Conservation (phyloP, 345 rosid genomes). For the Syzygium grande region DNA sequence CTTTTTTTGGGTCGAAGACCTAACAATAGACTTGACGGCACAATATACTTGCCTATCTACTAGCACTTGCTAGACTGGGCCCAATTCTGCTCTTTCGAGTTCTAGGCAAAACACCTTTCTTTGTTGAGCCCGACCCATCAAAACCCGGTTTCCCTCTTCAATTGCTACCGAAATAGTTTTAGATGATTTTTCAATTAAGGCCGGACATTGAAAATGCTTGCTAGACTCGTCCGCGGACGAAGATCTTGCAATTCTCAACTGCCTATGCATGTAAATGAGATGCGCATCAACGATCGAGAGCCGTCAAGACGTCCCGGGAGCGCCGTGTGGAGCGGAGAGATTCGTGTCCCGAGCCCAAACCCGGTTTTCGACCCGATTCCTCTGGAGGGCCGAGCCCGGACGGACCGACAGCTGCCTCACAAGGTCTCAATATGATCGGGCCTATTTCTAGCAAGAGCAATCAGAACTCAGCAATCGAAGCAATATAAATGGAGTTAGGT, state of each 20-base stretch:
- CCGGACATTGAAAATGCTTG: neutral
- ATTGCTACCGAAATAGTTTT: neutral
- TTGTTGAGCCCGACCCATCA: neutral
- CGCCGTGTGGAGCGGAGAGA: neutral
- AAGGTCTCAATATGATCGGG: neutral
- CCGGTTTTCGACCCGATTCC: neutral
- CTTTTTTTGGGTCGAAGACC: no score
- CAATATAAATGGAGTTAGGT: neutral
- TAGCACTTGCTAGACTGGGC: neutral
- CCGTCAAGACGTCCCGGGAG: neutral
- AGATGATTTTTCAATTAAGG: no score
- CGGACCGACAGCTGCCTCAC: neutral
- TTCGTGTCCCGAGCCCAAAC: neutral
- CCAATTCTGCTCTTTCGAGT: neutral
- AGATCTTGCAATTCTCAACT: neutral
- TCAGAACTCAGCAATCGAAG: neutral
- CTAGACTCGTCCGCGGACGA: neutral
- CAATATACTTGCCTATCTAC: neutral
- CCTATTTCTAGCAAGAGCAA: neutral
- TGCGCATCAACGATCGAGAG: neutral
- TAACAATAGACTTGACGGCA: neutral
- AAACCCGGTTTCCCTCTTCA: neutral
- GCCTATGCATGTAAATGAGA: fast-evolving
- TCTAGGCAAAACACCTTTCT: neutral
- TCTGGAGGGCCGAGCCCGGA: neutral